Conservation (phyloP, 345 rosid species). For the Eucalyptus polybractea region DNA sequence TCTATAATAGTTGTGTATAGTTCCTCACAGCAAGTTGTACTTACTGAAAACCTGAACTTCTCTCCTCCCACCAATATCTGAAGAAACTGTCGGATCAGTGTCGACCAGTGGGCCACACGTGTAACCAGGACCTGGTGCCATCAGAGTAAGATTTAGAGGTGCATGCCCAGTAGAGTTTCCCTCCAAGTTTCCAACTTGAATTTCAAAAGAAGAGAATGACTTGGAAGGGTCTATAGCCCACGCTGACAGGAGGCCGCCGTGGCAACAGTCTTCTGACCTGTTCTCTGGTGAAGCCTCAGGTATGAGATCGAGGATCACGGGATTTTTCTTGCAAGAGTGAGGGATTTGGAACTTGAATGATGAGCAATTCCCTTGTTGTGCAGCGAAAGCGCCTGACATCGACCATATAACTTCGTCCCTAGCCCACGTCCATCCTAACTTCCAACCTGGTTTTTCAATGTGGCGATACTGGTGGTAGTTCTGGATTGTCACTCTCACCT, state of each 20-base stretch:
- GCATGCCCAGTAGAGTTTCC: background rate
- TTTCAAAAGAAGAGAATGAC: constrained; percentile 37
- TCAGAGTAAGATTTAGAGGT: constrained; percentile 30
- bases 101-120: constrained; percentile 30
- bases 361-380: constrained; percentile 34
- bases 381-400: constrained; percentile 47
- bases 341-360: constrained; percentile 7
- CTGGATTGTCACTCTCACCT: constrained; percentile 45
- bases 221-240: constrained; percentile 31
- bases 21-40: background rate
- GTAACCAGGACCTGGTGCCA: constrained; percentile 48
- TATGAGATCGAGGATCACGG: constrained; percentile 25
- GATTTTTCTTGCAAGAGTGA: constrained; percentile 34
- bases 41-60: constrained; percentile 39
- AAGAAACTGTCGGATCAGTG: constrained; percentile 19
- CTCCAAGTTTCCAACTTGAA: constrained; percentile 26
- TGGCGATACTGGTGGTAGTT: constrained; percentile 39
- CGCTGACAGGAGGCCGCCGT: constrained; percentile 29
- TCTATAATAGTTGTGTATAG: background rate
- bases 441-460: constrained; percentile 40
- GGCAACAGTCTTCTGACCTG: constrained; percentile 31
- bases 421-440: constrained; percentile 44
- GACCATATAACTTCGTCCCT: constrained; percentile 26
- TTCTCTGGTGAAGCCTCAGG: constrained; percentile 7
- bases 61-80: constrained; percentile 35